Percentiles rank a stretch among this genome's conserved stretches.
Evolutionary conservation across 768 basidiomycete species (phyloP).

Genomic region (Infundibulicybe gibba): DNA sequence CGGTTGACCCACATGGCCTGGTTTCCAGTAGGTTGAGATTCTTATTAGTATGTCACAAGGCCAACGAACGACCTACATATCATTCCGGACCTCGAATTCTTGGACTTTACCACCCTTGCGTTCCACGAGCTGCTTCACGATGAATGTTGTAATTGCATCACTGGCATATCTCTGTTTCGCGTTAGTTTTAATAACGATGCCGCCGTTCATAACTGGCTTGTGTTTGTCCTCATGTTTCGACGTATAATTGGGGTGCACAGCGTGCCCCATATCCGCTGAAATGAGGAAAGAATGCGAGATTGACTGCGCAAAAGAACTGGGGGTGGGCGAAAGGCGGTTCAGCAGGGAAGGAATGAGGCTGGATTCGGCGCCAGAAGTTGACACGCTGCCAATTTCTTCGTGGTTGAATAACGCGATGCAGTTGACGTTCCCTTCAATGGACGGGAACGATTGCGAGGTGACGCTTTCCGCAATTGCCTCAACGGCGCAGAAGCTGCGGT

Average conservation of each 20-base stretch:
- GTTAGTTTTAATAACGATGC: slow-evolving; percentile 90
- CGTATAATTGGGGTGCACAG: slow-evolving; percentile 84
- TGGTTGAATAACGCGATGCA: slow-evolving; percentile 93
- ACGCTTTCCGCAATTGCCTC: slow-evolving; percentile 72
- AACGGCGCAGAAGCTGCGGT: slow-evolving; percentile 78
- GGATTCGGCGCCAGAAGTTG: slow-evolving; percentile 82
- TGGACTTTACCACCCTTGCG: slow-evolving; percentile 77
- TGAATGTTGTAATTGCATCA: slow-evolving; percentile 70
- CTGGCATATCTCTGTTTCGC: slow-evolving; percentile 77
- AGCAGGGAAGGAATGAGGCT: slow-evolving; percentile 82
- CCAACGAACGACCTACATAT: slow-evolving; percentile 54
- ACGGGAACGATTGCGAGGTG: slow-evolving; percentile 36
- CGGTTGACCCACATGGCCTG: slow-evolving; percentile 86
- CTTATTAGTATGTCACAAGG: not conserved
- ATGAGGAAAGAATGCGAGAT: slow-evolving; percentile 79
- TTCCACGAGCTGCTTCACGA: slow-evolving; percentile 76
- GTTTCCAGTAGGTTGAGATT: slow-evolving; percentile 3
- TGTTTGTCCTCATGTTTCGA: slow-evolving; percentile 85
- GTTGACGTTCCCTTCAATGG: slow-evolving; percentile 73
- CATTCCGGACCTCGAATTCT: slow-evolving; percentile 84
- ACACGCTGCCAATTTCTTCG: slow-evolving; percentile 86
- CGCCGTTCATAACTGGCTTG: slow-evolving; percentile 76
- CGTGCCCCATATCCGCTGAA: slow-evolving; percentile 88
- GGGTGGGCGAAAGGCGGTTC: slow-evolving; percentile 73
- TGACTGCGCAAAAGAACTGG: slow-evolving; percentile 61